Evolutionary conservation across 139 green algal species (phyloP), one percentile per base, ranked within the genome.

Genomic region (Volvox africanus): DNA sequence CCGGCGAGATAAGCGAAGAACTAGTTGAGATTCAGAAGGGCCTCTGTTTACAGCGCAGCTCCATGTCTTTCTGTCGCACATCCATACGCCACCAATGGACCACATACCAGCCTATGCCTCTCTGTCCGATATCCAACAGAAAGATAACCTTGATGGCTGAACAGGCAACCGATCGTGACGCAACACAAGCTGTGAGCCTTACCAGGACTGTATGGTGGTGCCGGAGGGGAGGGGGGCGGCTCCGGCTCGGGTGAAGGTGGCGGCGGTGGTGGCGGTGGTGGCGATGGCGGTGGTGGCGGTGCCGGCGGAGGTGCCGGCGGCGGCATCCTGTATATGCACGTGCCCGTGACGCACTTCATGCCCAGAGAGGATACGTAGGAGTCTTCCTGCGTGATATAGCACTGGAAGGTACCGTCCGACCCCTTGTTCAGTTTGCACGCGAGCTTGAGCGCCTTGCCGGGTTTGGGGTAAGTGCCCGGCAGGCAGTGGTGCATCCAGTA

Each of bases 361-460:
- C 95, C 95, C 19, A 97, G 79, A 0, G 93, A 95, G 0, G 94
- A 90, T 87, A 97, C 91, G 33, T 94, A 95, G 20, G 91, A 94
- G 50, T 92, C 93, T 86, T 95, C 94, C 93, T 96, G 94, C 2
- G 92, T 92, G 87, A 97, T 93, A 91, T 97, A 97, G 92, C 95
- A 97, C 91, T 97, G 95, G 92, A 96, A 97, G 0, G 67, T 32
- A 32, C 92, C 92, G 62, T 94, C 93, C 0, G 55, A 50, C 0
- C 33, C 80, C 62, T 89, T 87, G 36, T 50, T 55, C 3, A 90
- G 55, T 87, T 95, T 93, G 93, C 95, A 97, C 6, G 82, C 89
- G 55, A 97, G 89, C 62, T 93, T 92, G 24, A 95, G 88, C 13
- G 83, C 50, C 71, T 84, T 90, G 68, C 91, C 93, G 9, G 90